Evolutionary conservation across 192 early-diverging fungal species (phyloP).

Genomic region (Backusella liffmaniae): DNA sequence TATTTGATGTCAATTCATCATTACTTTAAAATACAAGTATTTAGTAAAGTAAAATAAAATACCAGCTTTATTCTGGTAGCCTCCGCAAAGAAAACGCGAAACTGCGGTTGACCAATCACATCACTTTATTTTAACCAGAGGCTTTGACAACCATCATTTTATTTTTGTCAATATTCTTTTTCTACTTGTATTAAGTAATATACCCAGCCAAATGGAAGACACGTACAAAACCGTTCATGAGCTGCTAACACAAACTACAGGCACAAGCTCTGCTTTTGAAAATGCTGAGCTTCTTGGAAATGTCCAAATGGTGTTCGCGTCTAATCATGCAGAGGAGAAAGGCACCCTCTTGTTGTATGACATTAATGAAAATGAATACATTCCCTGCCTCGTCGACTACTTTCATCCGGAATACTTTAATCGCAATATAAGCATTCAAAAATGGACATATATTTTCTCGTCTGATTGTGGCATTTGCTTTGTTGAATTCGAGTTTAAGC

Average conservation of each 20-base stretch:
- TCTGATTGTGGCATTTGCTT: not conserved
- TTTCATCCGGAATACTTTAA: not conserved
- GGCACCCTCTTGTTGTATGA: not conserved
- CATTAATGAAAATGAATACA: not conserved
- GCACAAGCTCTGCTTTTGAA: not conserved
- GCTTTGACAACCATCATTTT: not conserved
- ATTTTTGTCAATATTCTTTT: not conserved
- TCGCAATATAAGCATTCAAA: not conserved
- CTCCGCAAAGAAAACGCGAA: not conserved
- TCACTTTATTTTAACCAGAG: not conserved
- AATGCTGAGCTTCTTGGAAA: not conserved
- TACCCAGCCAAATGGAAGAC: not conserved
- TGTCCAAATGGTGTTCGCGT: not conserved
- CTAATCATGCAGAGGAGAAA: not conserved
- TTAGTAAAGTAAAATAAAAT: too few species aligned
- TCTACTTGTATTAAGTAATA: not conserved
- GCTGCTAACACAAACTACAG: not conserved
- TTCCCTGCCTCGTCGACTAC: not conserved
- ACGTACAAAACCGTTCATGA: not conserved
- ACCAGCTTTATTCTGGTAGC: too few species aligned
- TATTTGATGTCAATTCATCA: too few species aligned
- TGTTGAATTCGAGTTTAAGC: not conserved
- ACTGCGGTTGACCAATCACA: not conserved
- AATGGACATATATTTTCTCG: not conserved
- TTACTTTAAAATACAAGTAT: too few species aligned